Base-by-base conservation (phyloP, 768 basidiomycete species). In the Ramaria rubella region DNA sequence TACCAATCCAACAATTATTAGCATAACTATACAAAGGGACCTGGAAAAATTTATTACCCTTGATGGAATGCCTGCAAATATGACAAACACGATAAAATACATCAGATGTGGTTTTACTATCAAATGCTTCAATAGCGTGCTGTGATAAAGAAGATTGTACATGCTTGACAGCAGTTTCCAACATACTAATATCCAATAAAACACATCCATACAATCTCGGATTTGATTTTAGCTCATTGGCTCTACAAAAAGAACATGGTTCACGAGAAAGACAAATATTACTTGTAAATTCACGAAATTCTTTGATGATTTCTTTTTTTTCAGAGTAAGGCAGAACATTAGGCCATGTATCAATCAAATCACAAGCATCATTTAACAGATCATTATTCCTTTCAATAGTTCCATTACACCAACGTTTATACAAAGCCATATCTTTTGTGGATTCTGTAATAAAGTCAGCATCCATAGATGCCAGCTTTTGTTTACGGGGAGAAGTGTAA, bases 11-110 rank as follows among this genome's bases (percentile, higher is more conserved):
- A 24, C 62, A 36, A 15, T 62, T 62, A 48, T 65, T 65, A 5
- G 62, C 64, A 61, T 64, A 64, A 34, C 60, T 61, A 23, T 60
- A 62, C 6, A 63, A 19, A 55, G 63, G 63, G 52, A 60, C 56
- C n/a, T 36, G 27, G 14, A 48, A 17, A 31, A 65, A 65, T 31
- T 19, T 14, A 11, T 50, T 50, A 27, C 24, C 24, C 30, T 27
- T 11, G 14, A 50, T n/a, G n/a, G 21, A 50, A 5, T 11, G 9
- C 5, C 9, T 23, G 24, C 49, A 50, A 11, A 11, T 11, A 27
- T 9, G 49, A 50, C 49, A 50, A 11, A 11, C 21, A 9, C 7
- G 5, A 50, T 12, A 50, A 12, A 23, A 23, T 9, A 9, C 49
- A 27, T 11, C 36, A 11, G 11, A n/a, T 11, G n/a, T 38, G 36